Evolutionary conservation across 768 basidiomycete genomes (phyloP).

Genomic region (Pisolithus sp.): DNA sequence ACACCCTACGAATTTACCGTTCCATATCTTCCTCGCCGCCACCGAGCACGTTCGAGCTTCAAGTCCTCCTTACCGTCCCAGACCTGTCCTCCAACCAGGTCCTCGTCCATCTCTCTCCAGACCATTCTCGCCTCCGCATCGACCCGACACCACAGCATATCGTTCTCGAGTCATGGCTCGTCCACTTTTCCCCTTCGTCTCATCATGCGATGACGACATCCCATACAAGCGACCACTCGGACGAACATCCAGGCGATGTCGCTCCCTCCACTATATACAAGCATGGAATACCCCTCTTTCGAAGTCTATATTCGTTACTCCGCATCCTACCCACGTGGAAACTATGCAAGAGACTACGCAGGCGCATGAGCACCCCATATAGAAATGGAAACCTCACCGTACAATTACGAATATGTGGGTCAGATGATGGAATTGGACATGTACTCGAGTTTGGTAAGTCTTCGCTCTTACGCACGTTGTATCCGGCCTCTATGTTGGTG

Average conservation of each 20-base stretch:
- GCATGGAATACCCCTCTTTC: slow-evolving; percentile 75
- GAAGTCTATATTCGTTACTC: slow-evolving; percentile 65
- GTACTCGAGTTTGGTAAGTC: slow-evolving; percentile 35
- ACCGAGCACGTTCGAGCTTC: slow-evolving; percentile 51
- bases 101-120: slow-evolving; percentile 58
- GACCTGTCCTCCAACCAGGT: slow-evolving; percentile 65
- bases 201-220: background rate
- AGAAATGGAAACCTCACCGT: slow-evolving; percentile 43
- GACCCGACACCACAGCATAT: slow-evolving; percentile 65
- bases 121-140: slow-evolving; percentile 54
- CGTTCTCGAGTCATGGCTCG: slow-evolving; percentile 66
- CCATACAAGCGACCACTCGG: slow-evolving; percentile 5
- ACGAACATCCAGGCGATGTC: slow-evolving; percentile 38
- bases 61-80: slow-evolving; percentile 66
- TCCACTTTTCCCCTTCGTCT: slow-evolving; percentile 36
- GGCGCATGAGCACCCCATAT: slow-evolving; percentile 31
- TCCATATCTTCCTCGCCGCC: slow-evolving; percentile 41
- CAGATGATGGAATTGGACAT: slow-evolving; percentile 24
- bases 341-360: slow-evolving; percentile 48
- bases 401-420: slow-evolving; percentile 16
- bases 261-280: slow-evolving; percentile 78
- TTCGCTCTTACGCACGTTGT: slow-evolving; percentile 11
- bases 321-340: slow-evolving; percentile 75
- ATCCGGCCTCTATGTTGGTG: slow-evolving; percentile 11
- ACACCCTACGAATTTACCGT: slow-evolving; percentile 53